Evolutionary conservation across 352 stramenopile species (phyloP), one percentile per base, ranked within the genome.

Genomic region (Globisporangium mamillatum): DNA sequence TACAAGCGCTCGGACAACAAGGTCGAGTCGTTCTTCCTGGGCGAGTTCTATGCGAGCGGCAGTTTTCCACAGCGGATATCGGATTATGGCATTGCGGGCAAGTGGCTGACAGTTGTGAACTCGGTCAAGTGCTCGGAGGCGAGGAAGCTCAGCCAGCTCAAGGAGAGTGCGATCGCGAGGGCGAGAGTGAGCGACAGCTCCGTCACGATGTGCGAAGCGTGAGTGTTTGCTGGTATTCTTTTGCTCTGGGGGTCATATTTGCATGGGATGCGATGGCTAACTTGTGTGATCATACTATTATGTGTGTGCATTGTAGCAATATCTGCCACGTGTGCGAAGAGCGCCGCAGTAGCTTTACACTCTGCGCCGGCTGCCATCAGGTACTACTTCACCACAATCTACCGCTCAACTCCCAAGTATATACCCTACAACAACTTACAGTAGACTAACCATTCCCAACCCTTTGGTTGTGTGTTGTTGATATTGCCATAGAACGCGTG

Each of bases 21-120:
- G 10, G 66, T 77, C 56, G 73, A 82, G 56, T 66, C 63, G 6
- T 82, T 82, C 62, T 76, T 80, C 58, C 68, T 71, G 63, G 73
- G 75, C 14, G 71, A 80, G 29, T 74, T 78, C 48, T 60, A 75
- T 44, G 75, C 66, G 25, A 71, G 75, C 27, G 68, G 73, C 62
- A 73, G 70, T 8, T 71, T 76, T 52, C 55, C 67, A 57, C 68
- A 78, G 56, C 70, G 67, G 5, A 67, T 80, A 27, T 72, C 75
- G 2, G 71, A 82, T 54, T 82, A 78, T 48, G 64, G 63, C n/a
- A 75, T 73, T 1, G 67, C 75, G 0, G 75, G 78, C 32, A 66
- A 71, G 10, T 81, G 80, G 78, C 46, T 85, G 1, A 67, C 71
- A 14, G 73, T 80, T 34, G 70, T 64, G 54, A 75, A 76, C 54